Percentiles rank a stretch among this genome's conserved stretches.
phyloP scores from a whole-genome alignment of 2,329 filamentous ascomycete species.

The Alternaria ethzedia region DNA sequence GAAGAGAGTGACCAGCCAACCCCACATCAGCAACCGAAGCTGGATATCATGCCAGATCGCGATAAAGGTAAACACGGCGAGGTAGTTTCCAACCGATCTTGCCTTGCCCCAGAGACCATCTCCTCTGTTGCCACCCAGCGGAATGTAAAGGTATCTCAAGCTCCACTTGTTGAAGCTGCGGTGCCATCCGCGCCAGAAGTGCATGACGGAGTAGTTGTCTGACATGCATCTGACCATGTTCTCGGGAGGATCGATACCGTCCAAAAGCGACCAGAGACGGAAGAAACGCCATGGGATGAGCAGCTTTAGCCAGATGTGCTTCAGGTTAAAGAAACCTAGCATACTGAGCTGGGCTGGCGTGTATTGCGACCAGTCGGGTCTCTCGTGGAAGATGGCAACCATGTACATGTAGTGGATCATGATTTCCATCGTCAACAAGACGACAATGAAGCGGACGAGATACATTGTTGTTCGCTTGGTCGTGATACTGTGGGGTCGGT shows the following conservation, averaged over 20 bases:
- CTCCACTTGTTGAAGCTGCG: constrained; percentile 94
- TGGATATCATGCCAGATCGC: constrained; percentile 98
- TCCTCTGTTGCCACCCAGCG: constrained; percentile 73
- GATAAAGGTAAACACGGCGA: constrained; percentile 93
- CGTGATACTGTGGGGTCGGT: constrained; percentile 74
- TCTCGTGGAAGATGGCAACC: constrained; percentile 84
- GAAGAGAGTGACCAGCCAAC: constrained; percentile 94
- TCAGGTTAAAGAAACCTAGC: constrained; percentile 93
- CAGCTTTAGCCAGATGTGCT: constrained; percentile 97
- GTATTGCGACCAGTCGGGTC: constrained; percentile 81
- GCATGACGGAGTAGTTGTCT: constrained; percentile 88
- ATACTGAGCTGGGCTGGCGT: constrained; percentile 86
- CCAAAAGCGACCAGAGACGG: constrained; percentile 90
- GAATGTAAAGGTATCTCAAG: constrained; percentile 91
- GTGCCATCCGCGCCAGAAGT: constrained; percentile 98
- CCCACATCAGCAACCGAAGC: constrained; percentile 89
- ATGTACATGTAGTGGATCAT: constrained; percentile 92
- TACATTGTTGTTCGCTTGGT: constrained; percentile 76
- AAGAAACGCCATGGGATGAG: constrained; percentile 98
- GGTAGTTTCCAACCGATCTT: constrained; percentile 73
- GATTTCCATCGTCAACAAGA: constrained; percentile 82
- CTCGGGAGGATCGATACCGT: constrained; percentile 93
- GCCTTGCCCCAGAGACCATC: constrained; percentile 53
- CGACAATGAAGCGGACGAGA: constrained; percentile 78
- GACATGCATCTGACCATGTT: constrained; percentile 98